Conservation (phyloP, 1,139 yeast genomes). For the Zygosaccharomyces sapae region DNA sequence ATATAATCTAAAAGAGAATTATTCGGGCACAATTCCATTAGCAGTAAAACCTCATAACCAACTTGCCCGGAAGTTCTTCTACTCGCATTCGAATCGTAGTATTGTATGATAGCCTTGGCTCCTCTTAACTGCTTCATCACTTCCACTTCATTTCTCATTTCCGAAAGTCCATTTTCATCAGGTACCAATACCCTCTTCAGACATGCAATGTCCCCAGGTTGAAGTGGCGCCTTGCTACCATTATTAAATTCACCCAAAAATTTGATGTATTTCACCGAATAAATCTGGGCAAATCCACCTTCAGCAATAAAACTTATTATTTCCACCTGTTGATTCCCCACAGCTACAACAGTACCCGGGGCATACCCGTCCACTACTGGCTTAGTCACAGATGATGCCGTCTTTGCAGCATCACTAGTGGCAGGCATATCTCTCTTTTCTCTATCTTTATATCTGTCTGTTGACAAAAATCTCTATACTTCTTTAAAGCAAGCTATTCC, state of each 20-base stretch:
- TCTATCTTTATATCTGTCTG: background rate
- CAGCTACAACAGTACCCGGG: conserved; percentile 57
- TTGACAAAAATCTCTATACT: background rate
- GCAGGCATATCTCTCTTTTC: conserved; percentile 13
- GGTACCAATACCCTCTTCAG: conserved; percentile 74
- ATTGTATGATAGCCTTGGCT: conserved; percentile 74
- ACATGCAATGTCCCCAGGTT: conserved; percentile 50
- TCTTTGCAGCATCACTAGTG: conserved; percentile 13
- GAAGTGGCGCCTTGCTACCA: conserved; percentile 15
- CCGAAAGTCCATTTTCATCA: conserved; percentile 62
- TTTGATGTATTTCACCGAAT: conserved; percentile 46
- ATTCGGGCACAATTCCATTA: conserved; percentile 88
- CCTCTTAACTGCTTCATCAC: conserved; percentile 83
- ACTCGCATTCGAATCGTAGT: conserved; percentile 95
- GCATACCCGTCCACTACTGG: conserved; percentile 19
- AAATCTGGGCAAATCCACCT: conserved; percentile 78
- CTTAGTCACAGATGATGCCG: conserved; percentile 12
- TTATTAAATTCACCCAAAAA: conserved; percentile 28
- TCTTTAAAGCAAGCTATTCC: background rate
- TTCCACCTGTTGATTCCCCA: conserved; percentile 58
- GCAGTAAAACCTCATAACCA: conserved; percentile 74
- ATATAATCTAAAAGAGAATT: conserved; percentile 89
- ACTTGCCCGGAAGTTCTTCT: conserved; percentile 43
- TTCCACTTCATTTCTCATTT: conserved; percentile 72
- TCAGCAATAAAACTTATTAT: conserved; percentile 60